Evolutionary conservation across 2,329 filamentous ascomycete species (phyloP).

Genomic region (Lachnum nothofagi): DNA sequence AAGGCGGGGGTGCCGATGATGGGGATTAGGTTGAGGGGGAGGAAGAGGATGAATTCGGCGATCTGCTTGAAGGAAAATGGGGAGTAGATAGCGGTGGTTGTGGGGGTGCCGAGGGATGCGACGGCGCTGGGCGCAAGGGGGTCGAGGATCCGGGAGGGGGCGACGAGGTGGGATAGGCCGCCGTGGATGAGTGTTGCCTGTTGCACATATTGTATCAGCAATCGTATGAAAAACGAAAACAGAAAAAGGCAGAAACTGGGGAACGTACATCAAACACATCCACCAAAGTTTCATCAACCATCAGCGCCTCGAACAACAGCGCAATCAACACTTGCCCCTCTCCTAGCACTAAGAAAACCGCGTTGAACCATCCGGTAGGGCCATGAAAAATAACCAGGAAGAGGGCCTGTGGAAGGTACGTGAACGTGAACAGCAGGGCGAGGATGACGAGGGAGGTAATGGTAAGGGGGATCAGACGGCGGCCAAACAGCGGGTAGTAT

Average conservation of each 20-base stretch:
- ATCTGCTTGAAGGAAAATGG: constrained; percentile 92
- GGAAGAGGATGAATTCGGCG: constrained; percentile 70
- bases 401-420: constrained; percentile 83
- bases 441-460: constrained; percentile 81
- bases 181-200: constrained; percentile 67
- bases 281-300: constrained; percentile 72
- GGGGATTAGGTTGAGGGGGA: constrained; percentile 84
- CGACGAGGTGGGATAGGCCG: constrained; percentile 64
- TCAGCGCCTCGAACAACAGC: constrained; percentile 69
- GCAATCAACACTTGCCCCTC: constrained; percentile 44
- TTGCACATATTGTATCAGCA: neutral
- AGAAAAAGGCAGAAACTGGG: too few species aligned
- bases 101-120: constrained; percentile 77
- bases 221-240: neutral
- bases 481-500: constrained; percentile 74
- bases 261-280: constrained; percentile 70
- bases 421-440: constrained; percentile 77
- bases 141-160: constrained; percentile 60
- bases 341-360: constrained; percentile 79
- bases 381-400: constrained; percentile 88
- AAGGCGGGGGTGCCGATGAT: constrained; percentile 79
- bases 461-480: constrained; percentile 73
- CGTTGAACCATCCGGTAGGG: constrained; percentile 82
- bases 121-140: constrained; percentile 66
- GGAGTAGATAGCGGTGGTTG: constrained; percentile 68